A percentile compares a stretch with the other conserved stretches of the same genome.
Evolutionary conservation across 2,329 filamentous ascomycete species (phyloP).

Genomic region (Pseudogymnoascus sp.): DNA sequence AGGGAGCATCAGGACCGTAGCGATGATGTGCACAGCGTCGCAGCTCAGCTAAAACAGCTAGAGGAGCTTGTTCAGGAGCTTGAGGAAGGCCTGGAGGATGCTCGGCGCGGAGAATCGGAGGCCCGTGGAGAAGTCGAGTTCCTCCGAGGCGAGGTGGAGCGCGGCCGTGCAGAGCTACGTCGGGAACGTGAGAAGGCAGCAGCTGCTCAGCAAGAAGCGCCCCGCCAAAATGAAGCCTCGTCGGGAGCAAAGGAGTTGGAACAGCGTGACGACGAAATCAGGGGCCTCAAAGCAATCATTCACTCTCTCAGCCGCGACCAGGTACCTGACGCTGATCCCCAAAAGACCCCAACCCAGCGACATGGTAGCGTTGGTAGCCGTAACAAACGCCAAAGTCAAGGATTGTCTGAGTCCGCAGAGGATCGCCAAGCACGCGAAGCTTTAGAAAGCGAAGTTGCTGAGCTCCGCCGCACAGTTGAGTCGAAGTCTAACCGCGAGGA

Average conservation of each 20-base stretch:
- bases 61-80: slow-evolving; percentile 95
- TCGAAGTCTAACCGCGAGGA: slow-evolving; percentile 68
- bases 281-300: slow-evolving; percentile 94
- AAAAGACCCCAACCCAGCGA: slow-evolving; percentile 25
- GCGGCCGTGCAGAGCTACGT: slow-evolving; percentile 78
- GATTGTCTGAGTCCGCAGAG: slow-evolving; percentile 43
- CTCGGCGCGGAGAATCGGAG: slow-evolving; percentile 86
- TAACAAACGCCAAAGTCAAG: slow-evolving; percentile 29
- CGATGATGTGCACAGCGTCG: slow-evolving; percentile 86
- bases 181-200: slow-evolving; percentile 79
- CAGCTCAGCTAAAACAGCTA: slow-evolving; percentile 83
- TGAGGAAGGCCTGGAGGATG: slow-evolving; percentile 93
- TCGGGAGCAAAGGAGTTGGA: slow-evolving; percentile 67
- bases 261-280: slow-evolving; percentile 94
- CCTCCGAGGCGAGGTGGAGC: slow-evolving; percentile 84
- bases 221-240: slow-evolving; percentile 32
- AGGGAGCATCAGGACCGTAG: slow-evolving; percentile 73
- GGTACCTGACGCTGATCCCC: slow-evolving; percentile 25
- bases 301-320: slow-evolving; percentile 83
- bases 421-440: slow-evolving; percentile 56
- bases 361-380: slow-evolving; percentile 15
- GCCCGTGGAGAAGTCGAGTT: slow-evolving; percentile 95
- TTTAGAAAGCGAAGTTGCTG: slow-evolving; percentile 71
- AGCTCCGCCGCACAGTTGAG: slow-evolving; percentile 66
- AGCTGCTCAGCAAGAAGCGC: slow-evolving; percentile 44